These are phyloP conservation scores for Chrysopogon serrulatus DNA, from an alignment of 176 grass and related monocot genomes.

Conservation along the genomic window DNA sequence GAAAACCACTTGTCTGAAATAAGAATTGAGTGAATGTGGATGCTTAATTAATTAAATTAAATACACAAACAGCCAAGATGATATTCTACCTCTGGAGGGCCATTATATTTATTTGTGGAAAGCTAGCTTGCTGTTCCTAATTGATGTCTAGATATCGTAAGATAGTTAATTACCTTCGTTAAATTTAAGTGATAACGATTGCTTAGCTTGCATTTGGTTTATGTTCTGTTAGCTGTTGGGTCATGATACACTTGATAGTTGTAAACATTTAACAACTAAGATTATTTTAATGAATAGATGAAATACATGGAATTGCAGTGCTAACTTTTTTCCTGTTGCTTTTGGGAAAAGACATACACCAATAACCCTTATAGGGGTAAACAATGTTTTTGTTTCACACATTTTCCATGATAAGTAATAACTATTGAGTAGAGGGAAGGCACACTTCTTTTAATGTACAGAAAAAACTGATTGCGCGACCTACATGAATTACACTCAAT, in stretches of 20 bases:
- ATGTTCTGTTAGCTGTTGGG: neutral
- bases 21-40: neutral
- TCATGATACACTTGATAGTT: neutral
- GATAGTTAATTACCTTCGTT: neutral
- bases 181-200: neutral
- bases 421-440: neutral
- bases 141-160: neutral
- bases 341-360: neutral
- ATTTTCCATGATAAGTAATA: neutral
- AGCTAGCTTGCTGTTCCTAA: neutral
- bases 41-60: neutral
- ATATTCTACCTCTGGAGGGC: neutral
- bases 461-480: neutral
- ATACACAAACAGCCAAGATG: neutral
- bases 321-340: neutral
- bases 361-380: neutral
- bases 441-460: neutral
- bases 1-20: neutral
- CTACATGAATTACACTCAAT: neutral
- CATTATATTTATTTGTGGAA: neutral
- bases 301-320: neutral
- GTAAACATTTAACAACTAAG: neutral
- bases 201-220: neutral
- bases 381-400: neutral
- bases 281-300: neutral